Percentiles rank a stretch among this genome's conserved stretches.
These are phyloP conservation scores for Periglandula ipomoeae DNA, from an alignment of 2,329 filamentous ascomycete genomes.

Conservation along the genomic window DNA sequence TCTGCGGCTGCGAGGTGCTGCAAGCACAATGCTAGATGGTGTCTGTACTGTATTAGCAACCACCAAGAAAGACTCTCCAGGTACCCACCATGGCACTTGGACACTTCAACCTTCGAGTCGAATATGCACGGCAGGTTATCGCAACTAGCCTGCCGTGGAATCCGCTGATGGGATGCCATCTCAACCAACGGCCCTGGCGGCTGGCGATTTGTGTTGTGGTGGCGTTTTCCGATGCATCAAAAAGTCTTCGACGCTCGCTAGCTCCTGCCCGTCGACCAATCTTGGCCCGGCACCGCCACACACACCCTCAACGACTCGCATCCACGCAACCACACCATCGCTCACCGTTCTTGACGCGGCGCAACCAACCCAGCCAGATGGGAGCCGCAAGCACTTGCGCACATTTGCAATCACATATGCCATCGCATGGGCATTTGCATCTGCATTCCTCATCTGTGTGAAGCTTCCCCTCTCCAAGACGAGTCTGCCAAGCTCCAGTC, in stretches of 20 bases:
- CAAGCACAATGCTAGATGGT: too few relatives aligned
- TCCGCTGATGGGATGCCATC: constrained; percentile 1
- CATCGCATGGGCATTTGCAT: neutral
- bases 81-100: too few relatives aligned
- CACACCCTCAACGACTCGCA: neutral
- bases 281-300: neutral
- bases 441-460: neutral
- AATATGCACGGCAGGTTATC: neutral
- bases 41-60: too few relatives aligned
- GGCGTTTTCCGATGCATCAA: constrained; percentile 3
- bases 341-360: constrained; percentile 7
- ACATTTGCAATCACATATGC: neutral
- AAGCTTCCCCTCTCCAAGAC: neutral
- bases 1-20: too few relatives aligned
- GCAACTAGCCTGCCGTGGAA: neutral
- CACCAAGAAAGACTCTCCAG: too few relatives aligned
- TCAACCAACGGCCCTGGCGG: neutral
- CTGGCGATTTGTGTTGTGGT: constrained; percentile 3
- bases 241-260: neutral
- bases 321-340: constrained; percentile 4
- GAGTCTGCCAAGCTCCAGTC: neutral
- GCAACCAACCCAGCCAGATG: constrained; percentile 2
- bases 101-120: neutral
- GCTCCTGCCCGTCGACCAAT: constrained; percentile 3
- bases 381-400: neutral